Base-by-base conservation (phyloP, 2,329 filamentous ascomycete species). In the Talaromyces sp. region DNA sequence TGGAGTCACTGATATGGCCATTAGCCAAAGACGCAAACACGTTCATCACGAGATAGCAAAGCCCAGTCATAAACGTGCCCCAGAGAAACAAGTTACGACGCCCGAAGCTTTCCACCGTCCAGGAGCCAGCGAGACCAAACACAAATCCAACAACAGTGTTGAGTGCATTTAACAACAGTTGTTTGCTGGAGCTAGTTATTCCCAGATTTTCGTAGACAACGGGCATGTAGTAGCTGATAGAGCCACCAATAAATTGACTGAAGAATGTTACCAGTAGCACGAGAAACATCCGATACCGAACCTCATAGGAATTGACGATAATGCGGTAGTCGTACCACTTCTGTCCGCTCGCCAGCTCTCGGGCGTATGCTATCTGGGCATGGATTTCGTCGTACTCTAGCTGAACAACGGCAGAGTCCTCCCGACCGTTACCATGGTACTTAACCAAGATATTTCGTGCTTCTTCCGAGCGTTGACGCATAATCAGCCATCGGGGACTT, bases 361-460 rank as follows among this genome's bases (percentile, higher is more conserved):
- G 33, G 10, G 45, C 31, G 7, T 52, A 39, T 33, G 27, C 49
- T 33, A 52, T 27, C 11, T 52, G 49, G 24, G 49, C 49, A 33
- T 66, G 86, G 19, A 57, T 57, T 11, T 57, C 33, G 10, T 39
- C 33, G 3, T 37, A 37, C 22, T 57, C 54, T 8, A 57, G 19
- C 10, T 57, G 31, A 39, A 41, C 54, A 24, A 57, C n/a, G 54
- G 54, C 33, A 16, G 70, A 69, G 11, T 76, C 70, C 1, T 66
- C 63, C 43, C 79, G 75, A 1, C 80, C 79, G 68, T 86, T 81
- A 2, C 85, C 87, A 60, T 89, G 87, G 69, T 86, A 86, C 66
- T 83, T 84, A 8, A 83, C 81, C 65, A 91, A 80, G 4, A 85
- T 82, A 6, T 80, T 75, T n/a, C 84, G 76, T 0, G 85, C 86